Conservation (phyloP, 78 protist species). For the Planoprotostelium fungivorum region DNA sequence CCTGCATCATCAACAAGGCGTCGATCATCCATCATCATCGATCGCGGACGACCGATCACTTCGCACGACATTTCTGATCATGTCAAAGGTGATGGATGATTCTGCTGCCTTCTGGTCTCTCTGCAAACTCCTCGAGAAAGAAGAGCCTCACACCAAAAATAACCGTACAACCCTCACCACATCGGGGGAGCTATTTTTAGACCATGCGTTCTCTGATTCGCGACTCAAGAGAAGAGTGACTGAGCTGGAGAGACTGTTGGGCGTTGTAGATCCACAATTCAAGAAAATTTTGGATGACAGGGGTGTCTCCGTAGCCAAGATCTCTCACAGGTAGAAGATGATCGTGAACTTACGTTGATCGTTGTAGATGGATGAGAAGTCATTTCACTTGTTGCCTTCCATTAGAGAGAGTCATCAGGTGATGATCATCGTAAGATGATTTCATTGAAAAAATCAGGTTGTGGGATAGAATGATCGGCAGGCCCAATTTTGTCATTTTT, state of each 20-base stretch:
- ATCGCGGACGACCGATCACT: too few relatives aligned
- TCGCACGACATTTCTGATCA: neutral
- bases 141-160: neutral
- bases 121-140: neutral
- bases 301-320: neutral
- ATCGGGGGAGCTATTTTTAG: neutral
- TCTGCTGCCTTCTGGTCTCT: neutral
- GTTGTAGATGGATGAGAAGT: neutral
- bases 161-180: neutral
- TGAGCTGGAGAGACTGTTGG: neutral
- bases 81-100: neutral
- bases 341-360: neutral
- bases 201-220: neutral
- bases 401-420: neutral
- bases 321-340: neutral
- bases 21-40: too few relatives aligned
- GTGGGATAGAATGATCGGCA: neutral
- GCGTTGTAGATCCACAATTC: neutral
- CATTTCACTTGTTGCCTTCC: neutral
- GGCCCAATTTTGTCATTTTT: too few relatives aligned
- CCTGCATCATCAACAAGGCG: too few relatives aligned
- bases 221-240: neutral
- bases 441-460: neutral
- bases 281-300: neutral
- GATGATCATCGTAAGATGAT: neutral